Base-by-base conservation (phyloP, 306 rosid genomes). In the Dalbergia oliveri region DNA sequence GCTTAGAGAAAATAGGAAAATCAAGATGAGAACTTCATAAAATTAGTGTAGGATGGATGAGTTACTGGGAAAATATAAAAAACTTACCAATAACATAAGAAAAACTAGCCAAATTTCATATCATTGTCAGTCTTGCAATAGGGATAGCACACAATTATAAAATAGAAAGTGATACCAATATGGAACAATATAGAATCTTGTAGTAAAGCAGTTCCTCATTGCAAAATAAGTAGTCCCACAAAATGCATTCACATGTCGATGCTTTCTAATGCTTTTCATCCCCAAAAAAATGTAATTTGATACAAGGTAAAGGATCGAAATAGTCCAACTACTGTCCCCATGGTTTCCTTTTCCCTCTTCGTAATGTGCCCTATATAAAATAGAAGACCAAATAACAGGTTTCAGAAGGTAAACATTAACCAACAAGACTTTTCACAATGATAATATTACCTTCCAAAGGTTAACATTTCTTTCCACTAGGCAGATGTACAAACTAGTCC, bases 101-200 rank as follows among this genome's bases (percentile, higher is more conserved):
- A 95, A 86, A 95, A 95, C 97, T 92, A 89, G 75, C 97, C 90
- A 86, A 93, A 95, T 93, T 91, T 93, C 81, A 96, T 66, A 81
- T 98, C 97, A 87, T 97, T 96, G 81, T 93, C 98, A 8, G 94
- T 93, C 97, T 98, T 93, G 96, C 66, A 72, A 85, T 72, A 69
- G 10, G 64, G 79, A 82, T 18, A 49, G 50, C 63, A 80, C 77
- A 78, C 34, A 41, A 77, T 68, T 73, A 75, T 60, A 75, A 81
- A 19, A 75, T 35, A 19, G 45, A 79, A 63, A 21, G 23, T 44
- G 33, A 43, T 41, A 72, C 13, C 50, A 74, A 63, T 21, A 58
- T 58, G 56, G 14, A 43, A 50, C 57, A 54, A 43, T 9, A 15
- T 62, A 69, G 18, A 79, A 72, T 62, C 75, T n/a, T 57, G 37